Base-by-base conservation (phyloP, 306 rosid genomes). In the Sicyos edulis region DNA sequence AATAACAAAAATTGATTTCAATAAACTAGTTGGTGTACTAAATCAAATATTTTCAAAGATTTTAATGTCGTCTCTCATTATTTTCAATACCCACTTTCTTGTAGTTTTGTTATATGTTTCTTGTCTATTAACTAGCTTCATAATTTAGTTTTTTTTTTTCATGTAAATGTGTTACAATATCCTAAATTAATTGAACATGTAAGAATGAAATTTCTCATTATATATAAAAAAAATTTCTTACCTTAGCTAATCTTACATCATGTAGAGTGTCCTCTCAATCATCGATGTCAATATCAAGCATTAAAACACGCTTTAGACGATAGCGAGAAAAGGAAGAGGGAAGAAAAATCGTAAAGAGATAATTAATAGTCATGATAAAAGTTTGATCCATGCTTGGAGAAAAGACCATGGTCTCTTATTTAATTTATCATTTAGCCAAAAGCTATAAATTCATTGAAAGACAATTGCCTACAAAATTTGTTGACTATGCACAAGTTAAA, bases 401-500 rank as follows among this genome's bases (percentile, higher is more conserved):
- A 60, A 29, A 6, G 0, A 37, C n/a, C 4, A 64, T 40, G 45
- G 10, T 40, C 4, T 40, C 8, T 40, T 40, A 40, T 40, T 40
- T 40, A 9, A 40, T 40, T 40, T 59, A 24, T 5, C 53, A 64
- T n/a, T 64, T 40, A 65, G 37, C 6, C 12, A 20, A 53, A 53
- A 13, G 10, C 9, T 45, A 6, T 11, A 65, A 42, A 19, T 63
- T 63, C 52, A 34, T 63, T 0, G 26, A 63, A n/a, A 40, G 70
- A 63, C 15, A 63, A 24, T 14, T 40, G 0, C 50, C 16, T 34
- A n/a, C 16, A 21, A 63, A 24, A 29, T 37, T 63, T 64, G 70
- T 64, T 64, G 70, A 64, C 70, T 51, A 64, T 16, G 54, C 54
- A 66, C 44, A 14, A 47, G 5, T 7, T n/a, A 49, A 49, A 49